A percentile compares a stretch with the other conserved stretches of the same genome.
Conservation (phyloP, 495 filamentous ascomycete species). For the Penicillium silybi region DNA sequence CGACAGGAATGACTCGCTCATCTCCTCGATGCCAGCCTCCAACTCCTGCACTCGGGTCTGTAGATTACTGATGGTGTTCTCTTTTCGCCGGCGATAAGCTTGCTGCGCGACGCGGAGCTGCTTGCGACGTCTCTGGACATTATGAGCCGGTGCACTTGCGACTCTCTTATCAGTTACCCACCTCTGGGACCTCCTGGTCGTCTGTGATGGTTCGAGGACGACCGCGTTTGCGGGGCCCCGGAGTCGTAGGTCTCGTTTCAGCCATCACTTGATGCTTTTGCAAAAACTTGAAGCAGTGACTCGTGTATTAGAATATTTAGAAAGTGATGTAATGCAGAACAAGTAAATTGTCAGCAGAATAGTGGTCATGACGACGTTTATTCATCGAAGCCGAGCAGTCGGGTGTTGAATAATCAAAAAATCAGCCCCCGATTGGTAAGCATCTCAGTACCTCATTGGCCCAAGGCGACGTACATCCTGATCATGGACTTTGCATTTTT, state of each 20-base stretch:
- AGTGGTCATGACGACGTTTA: conserved; percentile 4
- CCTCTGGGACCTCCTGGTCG: conserved; percentile 25
- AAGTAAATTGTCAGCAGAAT: background rate
- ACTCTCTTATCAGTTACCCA: conserved; percentile 6
- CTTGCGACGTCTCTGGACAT: conserved; percentile 55
- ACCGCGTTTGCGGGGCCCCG: conserved; percentile 22
- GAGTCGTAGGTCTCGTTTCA: conserved; percentile 2
- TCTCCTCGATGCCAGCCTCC: conserved; percentile 63
- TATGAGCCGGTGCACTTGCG: background rate
- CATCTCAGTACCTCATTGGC: background rate
- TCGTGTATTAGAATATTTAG: background rate
- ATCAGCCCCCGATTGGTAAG: background rate
- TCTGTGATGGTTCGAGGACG: conserved; percentile 22
- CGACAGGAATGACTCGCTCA: conserved; percentile 69
- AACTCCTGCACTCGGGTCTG: conserved; percentile 65
- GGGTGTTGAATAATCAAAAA: conserved; percentile 23
- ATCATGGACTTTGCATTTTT: too few species aligned
- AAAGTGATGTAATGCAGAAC: conserved; percentile 3
- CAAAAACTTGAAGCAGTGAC: background rate
- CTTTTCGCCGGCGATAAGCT: conserved; percentile 83
- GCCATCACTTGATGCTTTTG: conserved; percentile 5
- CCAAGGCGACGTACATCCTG: background rate
- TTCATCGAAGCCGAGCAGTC: background rate
- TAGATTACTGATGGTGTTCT: conserved; percentile 72
- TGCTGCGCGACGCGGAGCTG: conserved; percentile 85